phyloP scores from a whole-genome alignment of 2,329 filamentous ascomycete species.

The Aspergillus ruber region DNA sequence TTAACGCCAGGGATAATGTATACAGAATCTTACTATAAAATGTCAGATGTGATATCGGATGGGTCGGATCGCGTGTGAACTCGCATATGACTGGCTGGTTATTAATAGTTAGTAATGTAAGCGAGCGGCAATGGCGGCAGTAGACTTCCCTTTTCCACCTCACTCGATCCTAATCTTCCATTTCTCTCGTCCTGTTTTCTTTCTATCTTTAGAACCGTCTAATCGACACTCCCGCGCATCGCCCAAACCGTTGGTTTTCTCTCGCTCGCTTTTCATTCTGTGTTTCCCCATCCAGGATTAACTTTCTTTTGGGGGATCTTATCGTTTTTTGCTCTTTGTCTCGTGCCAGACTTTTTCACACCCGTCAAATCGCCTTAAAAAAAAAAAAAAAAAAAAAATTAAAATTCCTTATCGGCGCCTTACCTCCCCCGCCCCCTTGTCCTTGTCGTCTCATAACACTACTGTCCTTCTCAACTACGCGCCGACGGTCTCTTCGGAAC shows the following conservation, averaged over 20 bases:
- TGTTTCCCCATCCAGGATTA: background rate
- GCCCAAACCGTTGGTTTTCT: constrained; percentile 4
- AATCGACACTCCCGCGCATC: constrained; percentile 12
- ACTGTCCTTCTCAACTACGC: background rate
- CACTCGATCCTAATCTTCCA: background rate
- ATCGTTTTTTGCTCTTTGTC: background rate
- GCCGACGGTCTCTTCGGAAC: background rate
- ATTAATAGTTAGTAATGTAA: background rate
- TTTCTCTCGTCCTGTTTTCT: background rate
- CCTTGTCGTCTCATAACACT: background rate
- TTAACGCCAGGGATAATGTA: background rate
- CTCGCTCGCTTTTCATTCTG: constrained; percentile 3
- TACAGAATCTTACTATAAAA: background rate
- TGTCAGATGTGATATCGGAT: background rate
- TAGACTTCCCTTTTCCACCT: background rate
- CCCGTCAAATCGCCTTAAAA: too few species aligned
- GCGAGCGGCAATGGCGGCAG: too few species aligned
- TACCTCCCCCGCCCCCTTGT: background rate
- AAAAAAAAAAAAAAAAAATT: too few species aligned
- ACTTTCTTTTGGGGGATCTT: background rate
- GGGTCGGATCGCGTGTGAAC: background rate
- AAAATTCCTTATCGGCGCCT: background rate
- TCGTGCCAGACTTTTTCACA: background rate
- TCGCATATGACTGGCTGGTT: background rate
- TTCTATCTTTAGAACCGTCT: constrained; percentile 31